Evolutionary conservation across 176 grass and related monocot genomes (phyloP).

Genomic region (Stipa capillata): DNA sequence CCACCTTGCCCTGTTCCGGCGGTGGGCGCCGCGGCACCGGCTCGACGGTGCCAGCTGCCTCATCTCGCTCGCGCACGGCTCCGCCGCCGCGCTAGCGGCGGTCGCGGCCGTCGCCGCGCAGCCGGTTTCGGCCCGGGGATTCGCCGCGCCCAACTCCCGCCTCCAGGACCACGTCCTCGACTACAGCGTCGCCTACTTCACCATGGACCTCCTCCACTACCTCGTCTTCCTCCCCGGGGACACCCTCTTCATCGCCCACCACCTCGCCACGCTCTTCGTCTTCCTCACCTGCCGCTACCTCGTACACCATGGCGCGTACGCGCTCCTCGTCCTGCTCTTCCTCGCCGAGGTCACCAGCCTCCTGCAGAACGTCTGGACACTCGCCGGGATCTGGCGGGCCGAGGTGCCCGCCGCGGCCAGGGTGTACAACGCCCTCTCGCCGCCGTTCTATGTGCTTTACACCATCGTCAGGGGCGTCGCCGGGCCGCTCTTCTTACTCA

Average conservation of each 20-base stretch:
- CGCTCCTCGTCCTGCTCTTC: conserved; percentile 70
- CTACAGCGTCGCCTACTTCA: conserved; percentile 93
- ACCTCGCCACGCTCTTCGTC: conserved; percentile 92
- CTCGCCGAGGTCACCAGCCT: conserved; percentile 83
- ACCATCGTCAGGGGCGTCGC: conserved; percentile 63
- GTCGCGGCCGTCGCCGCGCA: conserved; percentile 31
- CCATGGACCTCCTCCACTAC: conserved; percentile 89
- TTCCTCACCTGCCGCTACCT: conserved; percentile 87
- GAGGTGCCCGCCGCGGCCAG: conserved; percentile 45
- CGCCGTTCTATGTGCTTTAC: conserved; percentile 82
- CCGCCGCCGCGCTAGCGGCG: conserved; percentile 51
- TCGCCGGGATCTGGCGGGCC: conserved; percentile 68
- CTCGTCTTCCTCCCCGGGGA: conserved; percentile 73
- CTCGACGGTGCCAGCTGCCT: conserved; percentile 84
- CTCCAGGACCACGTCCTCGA: conserved; percentile 72
- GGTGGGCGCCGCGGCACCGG: conserved; percentile 48
- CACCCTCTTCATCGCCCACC: conserved; percentile 89
- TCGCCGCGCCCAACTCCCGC: conserved; percentile 54
- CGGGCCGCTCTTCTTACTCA: conserved; percentile 68
- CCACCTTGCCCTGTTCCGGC: conserved; percentile 47
- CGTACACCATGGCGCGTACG: conserved; percentile 67
- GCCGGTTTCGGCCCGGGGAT: conserved; percentile 33
- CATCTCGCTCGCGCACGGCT: conserved; percentile 80
- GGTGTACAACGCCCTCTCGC: conserved; percentile 51
- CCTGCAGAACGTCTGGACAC: conserved; percentile 83